These are phyloP conservation scores for Trifolium dubium DNA, from an alignment of 306 rosid genomes.

Conservation along the genomic window DNA sequence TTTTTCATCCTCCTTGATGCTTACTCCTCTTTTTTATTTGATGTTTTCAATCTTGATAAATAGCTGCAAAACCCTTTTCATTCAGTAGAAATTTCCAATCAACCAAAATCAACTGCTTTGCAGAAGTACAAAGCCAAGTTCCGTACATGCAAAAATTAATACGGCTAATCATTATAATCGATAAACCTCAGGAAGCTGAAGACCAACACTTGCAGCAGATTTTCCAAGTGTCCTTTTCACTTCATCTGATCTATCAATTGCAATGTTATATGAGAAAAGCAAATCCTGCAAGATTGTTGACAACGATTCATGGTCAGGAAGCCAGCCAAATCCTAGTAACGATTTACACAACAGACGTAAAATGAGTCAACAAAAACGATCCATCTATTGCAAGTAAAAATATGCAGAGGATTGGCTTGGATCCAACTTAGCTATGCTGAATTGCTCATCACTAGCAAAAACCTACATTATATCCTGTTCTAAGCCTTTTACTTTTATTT, in stretches of 20 bases:
- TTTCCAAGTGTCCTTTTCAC: slow-evolving; percentile 78
- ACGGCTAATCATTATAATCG: slow-evolving; percentile 49
- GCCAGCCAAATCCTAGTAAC: background rate
- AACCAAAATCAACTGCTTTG: slow-evolving; percentile 25
- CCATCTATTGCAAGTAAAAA: background rate
- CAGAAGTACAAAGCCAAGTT: slow-evolving; percentile 9
- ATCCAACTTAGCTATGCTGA: slow-evolving; percentile 17
- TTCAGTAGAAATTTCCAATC: slow-evolving; percentile 26
- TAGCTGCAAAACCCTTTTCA: slow-evolving; percentile 8
- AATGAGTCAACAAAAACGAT: slow-evolving; percentile 19
- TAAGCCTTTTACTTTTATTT: slow-evolving; percentile 8
- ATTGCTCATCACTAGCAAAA: background rate
- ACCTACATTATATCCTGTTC: slow-evolving; percentile 18
- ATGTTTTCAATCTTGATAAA: slow-evolving; percentile 1
- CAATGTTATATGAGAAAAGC: slow-evolving; percentile 88
- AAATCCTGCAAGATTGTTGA: slow-evolving; percentile 66
- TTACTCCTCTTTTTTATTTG: slow-evolving; percentile 27
- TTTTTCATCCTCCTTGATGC: slow-evolving; percentile 4
- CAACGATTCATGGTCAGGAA: slow-evolving; percentile 21
- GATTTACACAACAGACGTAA: slow-evolving; percentile 3
- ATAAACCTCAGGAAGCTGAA: slow-evolving; percentile 81
- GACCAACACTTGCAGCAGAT: slow-evolving; percentile 96
- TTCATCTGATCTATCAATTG: slow-evolving; percentile 85
- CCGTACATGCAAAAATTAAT: slow-evolving; percentile 1
- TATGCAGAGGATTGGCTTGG: slow-evolving; percentile 7